Evolutionary conservation across 306 rosid genomes (phyloP).

Genomic region (Quercus berberidifolia): DNA sequence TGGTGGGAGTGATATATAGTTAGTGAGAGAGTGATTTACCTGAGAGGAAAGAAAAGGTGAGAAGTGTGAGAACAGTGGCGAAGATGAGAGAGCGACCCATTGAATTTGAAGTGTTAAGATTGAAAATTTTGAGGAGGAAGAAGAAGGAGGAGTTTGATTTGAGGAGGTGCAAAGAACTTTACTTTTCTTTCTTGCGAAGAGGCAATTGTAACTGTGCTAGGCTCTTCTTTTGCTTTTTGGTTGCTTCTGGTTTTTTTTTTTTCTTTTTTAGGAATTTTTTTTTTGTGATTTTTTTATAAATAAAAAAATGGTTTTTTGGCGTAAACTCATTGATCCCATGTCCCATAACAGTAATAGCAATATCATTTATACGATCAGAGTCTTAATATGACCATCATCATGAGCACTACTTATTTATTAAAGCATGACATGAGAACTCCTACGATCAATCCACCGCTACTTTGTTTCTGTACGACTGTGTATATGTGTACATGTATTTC

Average conservation of each 20-base stretch:
- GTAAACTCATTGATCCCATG: too few relatives aligned
- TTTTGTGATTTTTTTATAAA: too few relatives aligned
- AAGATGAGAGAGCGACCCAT: conserved; percentile 49
- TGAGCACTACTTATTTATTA: too few relatives aligned
- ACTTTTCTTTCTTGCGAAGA: conserved; percentile 48
- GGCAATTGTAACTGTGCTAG: background rate
- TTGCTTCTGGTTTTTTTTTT: background rate
- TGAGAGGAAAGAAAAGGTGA: conserved; percentile 47
- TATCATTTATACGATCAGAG: too few relatives aligned
- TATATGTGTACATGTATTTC: too few relatives aligned
- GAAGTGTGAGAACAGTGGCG: conserved; percentile 29
- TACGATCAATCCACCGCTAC: too few relatives aligned
- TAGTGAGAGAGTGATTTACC: conserved; percentile 27
- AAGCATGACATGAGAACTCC: too few relatives aligned
- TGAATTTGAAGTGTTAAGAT: background rate
- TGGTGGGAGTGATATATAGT: background rate
- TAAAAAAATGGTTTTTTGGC: background rate
- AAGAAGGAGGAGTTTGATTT: background rate
- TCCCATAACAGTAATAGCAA: too few relatives aligned
- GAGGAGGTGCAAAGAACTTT: conserved; percentile 30
- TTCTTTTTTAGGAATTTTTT: too few relatives aligned
- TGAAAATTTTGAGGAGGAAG: background rate
- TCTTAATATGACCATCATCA: too few relatives aligned
- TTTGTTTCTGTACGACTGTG: too few relatives aligned
- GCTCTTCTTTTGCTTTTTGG: background rate